Base-by-base conservation (phyloP, 352 stramenopile genomes). In the Aphanomyces stellatus region DNA sequence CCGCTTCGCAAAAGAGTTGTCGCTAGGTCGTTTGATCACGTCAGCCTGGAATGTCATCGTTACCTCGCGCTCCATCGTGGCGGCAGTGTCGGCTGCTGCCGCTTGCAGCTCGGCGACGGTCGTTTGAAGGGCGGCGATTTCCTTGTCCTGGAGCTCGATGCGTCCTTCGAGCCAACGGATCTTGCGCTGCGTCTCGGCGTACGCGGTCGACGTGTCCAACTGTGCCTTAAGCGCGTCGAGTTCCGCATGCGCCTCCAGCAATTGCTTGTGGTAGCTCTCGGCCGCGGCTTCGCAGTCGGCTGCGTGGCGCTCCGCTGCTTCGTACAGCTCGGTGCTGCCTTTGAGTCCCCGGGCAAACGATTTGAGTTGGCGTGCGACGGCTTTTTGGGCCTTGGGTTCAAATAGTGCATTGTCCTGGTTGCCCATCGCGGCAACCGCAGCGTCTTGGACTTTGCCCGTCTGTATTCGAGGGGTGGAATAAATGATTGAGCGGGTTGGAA, bases 241-340 rank as follows among this genome's bases (percentile, higher is more conserved):
- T 17, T 67, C 28, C 11, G 25, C 60, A 4, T 57, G 41, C 17
- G 57, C n/a, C 3, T n/a, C 49, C 1, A n/a, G 8, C 11, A 67
- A 37, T 48, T 67, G 60, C 49, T 15, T 22, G 57, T 67, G 25
- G 3, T 25, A 42, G n/a, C 37, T 67, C 19, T 56, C 60, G 13
- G 60, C 60, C 22, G 25, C 60, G 15, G 8, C 30, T 24, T 51
- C 4, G 34, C 25, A 67, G 5, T 59, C 28, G 11, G 27, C 22
- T 7, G 34, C 60, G 7, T 67, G 60, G 11, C 60, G 60, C 37
- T 67, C 60, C n/a, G 60, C 60, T 19, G 37, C 43, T 48, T 67
- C 60, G 34, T 51, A 67, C 11, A 42, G 43, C 6, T 34, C 60
- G 11, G 48, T 49, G 41, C 37, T 57, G 10, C 60, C 60, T 59